A percentile compares a stretch with the other conserved stretches of the same genome.
phyloP scores from a whole-genome alignment of 345 rosid species.

The Heritiera littoralis region DNA sequence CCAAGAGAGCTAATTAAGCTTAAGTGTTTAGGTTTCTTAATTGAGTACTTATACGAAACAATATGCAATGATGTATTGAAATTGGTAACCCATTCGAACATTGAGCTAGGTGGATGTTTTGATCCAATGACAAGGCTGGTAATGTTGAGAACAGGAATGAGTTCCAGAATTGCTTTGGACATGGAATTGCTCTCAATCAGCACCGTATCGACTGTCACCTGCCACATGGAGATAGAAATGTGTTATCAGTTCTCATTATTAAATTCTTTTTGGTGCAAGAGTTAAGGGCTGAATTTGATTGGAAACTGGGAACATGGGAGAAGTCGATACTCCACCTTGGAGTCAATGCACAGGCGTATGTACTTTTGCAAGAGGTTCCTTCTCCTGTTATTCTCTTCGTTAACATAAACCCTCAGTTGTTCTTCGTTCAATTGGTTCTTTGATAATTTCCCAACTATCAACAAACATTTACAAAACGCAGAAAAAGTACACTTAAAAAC shows the following conservation, averaged over 20 bases:
- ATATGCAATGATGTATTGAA: not conserved
- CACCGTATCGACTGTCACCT: constrained; percentile 61
- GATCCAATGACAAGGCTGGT: constrained; percentile 59
- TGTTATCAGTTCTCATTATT: not conserved
- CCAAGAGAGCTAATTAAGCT: not conserved
- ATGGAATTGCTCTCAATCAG: constrained; percentile 48
- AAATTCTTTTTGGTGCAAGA: not conserved
- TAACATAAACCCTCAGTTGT: constrained; percentile 51
- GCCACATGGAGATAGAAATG: constrained; percentile 11
- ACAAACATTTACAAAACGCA: constrained; percentile 11
- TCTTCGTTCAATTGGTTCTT: constrained; percentile 53
- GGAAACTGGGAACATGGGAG: not conserved
- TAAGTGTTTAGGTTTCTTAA: not conserved
- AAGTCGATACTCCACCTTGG: constrained; percentile 38
- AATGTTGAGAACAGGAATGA: constrained; percentile 62
- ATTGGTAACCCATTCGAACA: constrained; percentile 26
- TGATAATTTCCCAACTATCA: constrained; percentile 57
- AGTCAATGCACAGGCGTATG: constrained; percentile 46
- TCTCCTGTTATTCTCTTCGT: constrained; percentile 59
- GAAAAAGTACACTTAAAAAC: not conserved
- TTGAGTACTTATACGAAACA: not conserved
- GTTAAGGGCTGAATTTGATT: not conserved
- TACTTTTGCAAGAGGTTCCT: constrained; percentile 58
- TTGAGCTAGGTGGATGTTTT: constrained; percentile 39
- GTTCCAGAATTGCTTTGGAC: constrained; percentile 54